These are phyloP conservation scores for Kuraishia cidri DNA, from an alignment of 805 yeast genomes.

Conservation along the genomic window DNA sequence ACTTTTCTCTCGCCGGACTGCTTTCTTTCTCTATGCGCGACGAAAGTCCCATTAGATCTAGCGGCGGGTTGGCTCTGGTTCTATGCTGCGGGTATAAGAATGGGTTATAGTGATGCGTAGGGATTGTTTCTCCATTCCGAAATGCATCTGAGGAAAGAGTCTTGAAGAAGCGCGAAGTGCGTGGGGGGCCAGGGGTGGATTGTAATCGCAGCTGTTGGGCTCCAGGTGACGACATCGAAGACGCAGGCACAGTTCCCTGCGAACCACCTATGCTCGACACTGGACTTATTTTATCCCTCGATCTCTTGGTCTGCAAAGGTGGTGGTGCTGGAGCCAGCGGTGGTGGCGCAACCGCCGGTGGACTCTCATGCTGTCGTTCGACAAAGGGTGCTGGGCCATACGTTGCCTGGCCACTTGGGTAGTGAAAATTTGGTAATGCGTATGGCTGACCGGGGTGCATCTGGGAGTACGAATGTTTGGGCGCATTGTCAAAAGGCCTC, in stretches of 20 bases:
- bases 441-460: too few relatives aligned
- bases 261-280: too few relatives aligned
- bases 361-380: too few relatives aligned
- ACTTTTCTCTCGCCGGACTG: conserved; percentile 1
- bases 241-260: too few relatives aligned
- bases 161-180: conserved; percentile 16
- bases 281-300: background rate
- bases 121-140: conserved; percentile 4
- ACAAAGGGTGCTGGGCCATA: background rate
- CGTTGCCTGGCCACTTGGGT: background rate
- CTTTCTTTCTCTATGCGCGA: conserved; percentile 7
- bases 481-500: too few relatives aligned
- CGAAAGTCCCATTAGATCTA: conserved; percentile 18
- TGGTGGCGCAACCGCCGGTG: too few relatives aligned
- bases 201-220: background rate
- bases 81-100: conserved; percentile 34
- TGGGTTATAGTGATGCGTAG: conserved; percentile 31
- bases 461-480: too few relatives aligned
- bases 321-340: too few relatives aligned
- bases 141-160: conserved; percentile 6
- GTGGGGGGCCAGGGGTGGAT: conserved; percentile 13
- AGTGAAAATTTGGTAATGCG: too few relatives aligned
- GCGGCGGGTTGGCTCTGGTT: conserved; percentile 32
- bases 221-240: too few relatives aligned
- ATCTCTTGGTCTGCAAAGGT: too few relatives aligned